A percentile compares a stretch with the other conserved stretches of the same genome.
phyloP scores from a whole-genome alignment of 2,329 filamentous ascomycete genomes.

The Penicillium thymicola region DNA sequence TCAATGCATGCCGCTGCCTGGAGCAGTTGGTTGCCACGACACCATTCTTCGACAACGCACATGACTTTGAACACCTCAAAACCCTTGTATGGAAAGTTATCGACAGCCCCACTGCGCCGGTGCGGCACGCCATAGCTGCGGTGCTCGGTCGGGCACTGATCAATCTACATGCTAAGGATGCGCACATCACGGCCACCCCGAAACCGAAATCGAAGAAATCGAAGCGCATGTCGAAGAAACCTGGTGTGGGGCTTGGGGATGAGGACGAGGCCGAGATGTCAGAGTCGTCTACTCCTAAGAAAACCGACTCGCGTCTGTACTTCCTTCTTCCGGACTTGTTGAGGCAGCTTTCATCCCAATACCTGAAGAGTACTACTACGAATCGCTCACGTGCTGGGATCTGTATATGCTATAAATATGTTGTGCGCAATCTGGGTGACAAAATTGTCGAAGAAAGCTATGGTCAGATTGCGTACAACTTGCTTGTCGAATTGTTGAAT shows the following conservation, averaged over 20 bases:
- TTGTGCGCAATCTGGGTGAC: conserved; percentile 75
- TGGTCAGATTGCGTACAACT: conserved; percentile 71
- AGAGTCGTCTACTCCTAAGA: conserved; percentile 72
- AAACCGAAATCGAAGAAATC: conserved; percentile 63
- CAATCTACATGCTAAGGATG: conserved; percentile 69
- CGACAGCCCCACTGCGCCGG: conserved; percentile 70
- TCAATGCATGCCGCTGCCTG: conserved; percentile 74
- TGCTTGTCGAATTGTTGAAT: conserved; percentile 76
- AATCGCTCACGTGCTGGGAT: conserved; percentile 80
- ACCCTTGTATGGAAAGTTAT: conserved; percentile 79
- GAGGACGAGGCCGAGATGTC: conserved; percentile 71
- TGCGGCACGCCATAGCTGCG: conserved; percentile 81
- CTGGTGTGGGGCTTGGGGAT: conserved; percentile 54
- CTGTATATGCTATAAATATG: conserved; percentile 79
- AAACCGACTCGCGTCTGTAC: conserved; percentile 65
- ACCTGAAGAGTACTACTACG: conserved; percentile 71
- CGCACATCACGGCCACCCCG: conserved; percentile 51
- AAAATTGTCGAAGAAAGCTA: conserved; percentile 82
- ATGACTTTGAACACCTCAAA: conserved; percentile 87
- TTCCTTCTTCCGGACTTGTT: conserved; percentile 76
- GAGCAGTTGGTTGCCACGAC: conserved; percentile 70
- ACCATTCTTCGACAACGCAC: conserved; percentile 78
- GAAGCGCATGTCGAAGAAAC: conserved; percentile 71
- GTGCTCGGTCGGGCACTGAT: conserved; percentile 80
- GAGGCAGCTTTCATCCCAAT: conserved; percentile 74